Conservation (phyloP, 1,284 basidiomycete species). For the Meripilus lineatus region DNA sequence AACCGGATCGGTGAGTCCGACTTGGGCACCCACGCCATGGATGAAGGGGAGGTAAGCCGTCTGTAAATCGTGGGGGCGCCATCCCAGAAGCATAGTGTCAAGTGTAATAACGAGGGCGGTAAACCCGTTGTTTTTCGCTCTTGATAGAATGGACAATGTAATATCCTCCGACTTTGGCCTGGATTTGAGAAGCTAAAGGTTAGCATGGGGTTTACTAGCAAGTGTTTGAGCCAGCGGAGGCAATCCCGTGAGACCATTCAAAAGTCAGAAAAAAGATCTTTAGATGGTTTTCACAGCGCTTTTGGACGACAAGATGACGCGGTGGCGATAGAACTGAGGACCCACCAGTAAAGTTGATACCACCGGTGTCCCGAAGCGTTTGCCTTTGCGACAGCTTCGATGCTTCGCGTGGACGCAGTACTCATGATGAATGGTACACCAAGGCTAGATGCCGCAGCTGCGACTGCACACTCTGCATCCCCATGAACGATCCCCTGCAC, state of each 20-base stretch:
- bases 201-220: background rate
- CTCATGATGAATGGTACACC: slow-evolving; percentile 71
- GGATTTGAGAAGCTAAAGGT: background rate
- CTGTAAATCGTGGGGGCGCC: slow-evolving; percentile 63
- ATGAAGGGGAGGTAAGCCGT: slow-evolving; percentile 55
- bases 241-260: slow-evolving; percentile 40
- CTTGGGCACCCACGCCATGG: slow-evolving; percentile 53
- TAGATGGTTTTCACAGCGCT: no score
- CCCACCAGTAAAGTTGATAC: slow-evolving; percentile 79
- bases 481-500: slow-evolving; percentile 66
- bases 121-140: slow-evolving; percentile 64
- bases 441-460: slow-evolving; percentile 58
- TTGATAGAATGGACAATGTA: slow-evolving; percentile 56
- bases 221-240: background rate
- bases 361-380: slow-evolving; percentile 60
- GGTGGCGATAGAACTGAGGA: slow-evolving; percentile 47
- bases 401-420: slow-evolving; percentile 62
- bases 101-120: slow-evolving; percentile 65
- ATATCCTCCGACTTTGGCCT: slow-evolving; percentile 60
- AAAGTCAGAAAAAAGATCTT: slow-evolving; percentile 39
- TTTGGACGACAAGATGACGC: slow-evolving; percentile 67
- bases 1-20: slow-evolving; percentile 62
- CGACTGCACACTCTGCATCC: slow-evolving; percentile 67
- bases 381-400: slow-evolving; percentile 68
- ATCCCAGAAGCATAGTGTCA: slow-evolving; percentile 62